phyloP scores from a whole-genome alignment of 2,329 filamentous ascomycete species.

The Aquanectria penicillioides region DNA sequence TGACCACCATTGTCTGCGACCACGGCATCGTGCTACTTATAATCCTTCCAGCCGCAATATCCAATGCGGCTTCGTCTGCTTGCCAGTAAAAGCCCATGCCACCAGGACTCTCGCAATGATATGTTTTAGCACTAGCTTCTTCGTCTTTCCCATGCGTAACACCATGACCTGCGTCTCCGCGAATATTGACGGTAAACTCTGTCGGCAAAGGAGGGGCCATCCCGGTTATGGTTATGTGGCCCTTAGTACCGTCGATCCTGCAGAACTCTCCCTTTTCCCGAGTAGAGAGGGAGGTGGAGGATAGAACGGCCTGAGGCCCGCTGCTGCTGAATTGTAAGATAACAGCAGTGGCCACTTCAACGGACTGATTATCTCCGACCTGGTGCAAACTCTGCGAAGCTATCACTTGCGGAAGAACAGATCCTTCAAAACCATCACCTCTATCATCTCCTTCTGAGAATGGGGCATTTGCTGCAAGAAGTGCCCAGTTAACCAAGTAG shows the following conservation, averaged over 20 bases:
- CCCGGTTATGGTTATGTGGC: neutral
- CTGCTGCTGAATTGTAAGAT: neutral
- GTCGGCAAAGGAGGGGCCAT: neutral
- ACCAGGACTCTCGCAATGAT: neutral
- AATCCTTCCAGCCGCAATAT: conserved; percentile 47
- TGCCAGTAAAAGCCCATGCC: conserved; percentile 54
- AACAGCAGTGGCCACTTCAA: conserved; percentile 1
- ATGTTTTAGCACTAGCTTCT: neutral
- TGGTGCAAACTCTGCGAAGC: neutral
- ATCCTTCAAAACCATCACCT: neutral
- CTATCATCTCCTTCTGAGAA: neutral
- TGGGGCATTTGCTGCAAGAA: neutral
- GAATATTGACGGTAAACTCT: neutral
- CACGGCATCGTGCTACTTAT: conserved; percentile 55
- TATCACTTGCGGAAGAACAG: neutral
- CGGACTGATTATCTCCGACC: neutral
- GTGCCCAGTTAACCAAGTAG: conserved; percentile 39
- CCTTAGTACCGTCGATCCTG: neutral
- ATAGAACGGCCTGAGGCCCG: neutral
- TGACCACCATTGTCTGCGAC: conserved; percentile 54
- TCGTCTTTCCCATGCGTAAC: neutral
- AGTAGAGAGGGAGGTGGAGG: neutral
- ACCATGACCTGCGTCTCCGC: neutral
- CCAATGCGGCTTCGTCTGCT: conserved; percentile 52
- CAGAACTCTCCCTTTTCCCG: neutral